Base-by-base conservation (phyloP, 1,284 basidiomycete species). In the Ceratobasidium sp. region DNA sequence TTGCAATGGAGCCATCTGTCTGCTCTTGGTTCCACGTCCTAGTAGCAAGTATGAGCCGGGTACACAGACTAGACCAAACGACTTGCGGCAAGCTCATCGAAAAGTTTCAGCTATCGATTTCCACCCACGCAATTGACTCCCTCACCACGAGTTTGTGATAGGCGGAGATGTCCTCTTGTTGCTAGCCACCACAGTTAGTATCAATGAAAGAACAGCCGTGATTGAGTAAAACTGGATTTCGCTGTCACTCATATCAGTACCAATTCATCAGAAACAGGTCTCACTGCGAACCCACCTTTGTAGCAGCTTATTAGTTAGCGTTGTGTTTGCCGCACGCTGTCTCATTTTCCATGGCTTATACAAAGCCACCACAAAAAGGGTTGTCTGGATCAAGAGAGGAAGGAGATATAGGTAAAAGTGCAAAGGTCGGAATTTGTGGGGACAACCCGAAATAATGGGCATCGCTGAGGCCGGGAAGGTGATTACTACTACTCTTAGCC, bases 341-440 rank as follows among this genome's bases (percentile, higher is more conserved):
- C 30, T 9, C 12, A 55, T 55, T 16, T 55, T 32, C 52, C 52
- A 55, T 26, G 52, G 52, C 30, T 55, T 55, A 30, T 55, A 55
- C 5, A 55, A 18, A 18, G 52, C 14, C 30, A 32, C 26, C n/a
- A 32, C 5, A 16, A 26, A 32, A 6, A 55, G 52, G 3, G 28
- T 8, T 26, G 30, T 28, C 18, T 55, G 12, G 4, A 18, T 32
- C 26, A 32, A 26, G 14, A 55, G 26, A 21, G 30, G 52, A 3
- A 26, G 52, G 23, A 55, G 52, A 26, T 32, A 55, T 8, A 26
- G 52, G 8, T 28, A 14, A 18, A 55, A 55, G 8, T 6, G 8
- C 6, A 55, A 26, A 16, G 52, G 21, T 8, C 28, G 16, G 52
- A 55, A 26, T 18, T 55, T 55, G 26, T 18, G 16, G 8, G 52